Conservation (phyloP, 1,139 yeast genomes). For the Wickerhamiella infanticola region DNA sequence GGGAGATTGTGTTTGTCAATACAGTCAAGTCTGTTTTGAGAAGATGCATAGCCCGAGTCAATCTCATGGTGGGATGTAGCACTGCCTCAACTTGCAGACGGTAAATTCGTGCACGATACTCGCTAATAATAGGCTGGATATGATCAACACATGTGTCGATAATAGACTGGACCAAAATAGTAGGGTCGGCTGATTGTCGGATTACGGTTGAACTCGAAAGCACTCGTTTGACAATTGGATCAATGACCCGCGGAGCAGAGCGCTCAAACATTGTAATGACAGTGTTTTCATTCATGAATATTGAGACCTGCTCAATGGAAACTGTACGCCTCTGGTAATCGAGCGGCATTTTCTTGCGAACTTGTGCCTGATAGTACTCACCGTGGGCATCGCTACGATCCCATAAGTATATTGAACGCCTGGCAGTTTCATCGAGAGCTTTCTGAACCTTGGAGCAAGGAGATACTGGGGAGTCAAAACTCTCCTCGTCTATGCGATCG, state of each 20-base stretch:
- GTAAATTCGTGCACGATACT: conserved; percentile 34
- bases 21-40: conserved; percentile 36
- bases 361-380: conserved; percentile 15
- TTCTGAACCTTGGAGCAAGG: conserved; percentile 4
- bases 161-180: conserved; percentile 36
- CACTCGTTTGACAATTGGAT: conserved; percentile 34
- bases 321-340: conserved; percentile 31
- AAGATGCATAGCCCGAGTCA: conserved; percentile 36
- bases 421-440: conserved; percentile 1
- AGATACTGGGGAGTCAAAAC: not conserved
- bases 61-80: conserved; percentile 33
- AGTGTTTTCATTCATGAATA: conserved; percentile 31
- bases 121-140: conserved; percentile 43
- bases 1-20: conserved; percentile 30
- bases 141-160: conserved; percentile 42
- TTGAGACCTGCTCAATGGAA: conserved; percentile 40
- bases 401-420: conserved; percentile 26
- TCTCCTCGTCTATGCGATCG: not conserved
- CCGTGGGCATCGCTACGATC: conserved; percentile 20
- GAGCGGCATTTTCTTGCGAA: conserved; percentile 34
- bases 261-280: conserved; percentile 41
- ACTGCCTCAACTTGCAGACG: conserved; percentile 37
- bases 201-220: conserved; percentile 31
- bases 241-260: conserved; percentile 34
- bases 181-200: conserved; percentile 35